phyloP scores from a whole-genome alignment of 1,139 yeast genomes.

The Hemisphaericaspora subhashii region DNA sequence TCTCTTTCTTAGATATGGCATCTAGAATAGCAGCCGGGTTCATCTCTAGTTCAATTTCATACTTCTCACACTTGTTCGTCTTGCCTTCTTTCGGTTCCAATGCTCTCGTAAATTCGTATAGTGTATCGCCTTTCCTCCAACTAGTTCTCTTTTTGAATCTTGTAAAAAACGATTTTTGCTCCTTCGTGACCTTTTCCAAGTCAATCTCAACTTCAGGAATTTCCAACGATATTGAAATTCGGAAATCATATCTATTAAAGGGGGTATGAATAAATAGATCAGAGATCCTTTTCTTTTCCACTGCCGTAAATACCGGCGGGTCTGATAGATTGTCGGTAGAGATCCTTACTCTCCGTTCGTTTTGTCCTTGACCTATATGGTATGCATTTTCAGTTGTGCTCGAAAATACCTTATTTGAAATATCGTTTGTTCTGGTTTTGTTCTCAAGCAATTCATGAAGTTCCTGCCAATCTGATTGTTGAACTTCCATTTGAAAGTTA shows the following conservation, averaged over 20 bases:
- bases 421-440: no score
- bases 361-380: constrained; percentile 46
- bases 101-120: constrained; percentile 70
- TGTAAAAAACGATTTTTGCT: constrained; percentile 48
- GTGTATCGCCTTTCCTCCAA: constrained; percentile 65
- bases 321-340: constrained; percentile 58
- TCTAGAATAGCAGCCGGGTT: no score
- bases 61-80: constrained; percentile 40
- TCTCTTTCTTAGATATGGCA: no score
- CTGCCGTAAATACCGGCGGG: constrained; percentile 69
- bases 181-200: constrained; percentile 36
- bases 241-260: constrained; percentile 71
- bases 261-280: constrained; percentile 76
- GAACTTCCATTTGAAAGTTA: constrained; percentile 68
- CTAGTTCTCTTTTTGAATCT: constrained; percentile 66
- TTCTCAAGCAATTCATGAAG: constrained; percentile 58
- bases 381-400: constrained; percentile 48
- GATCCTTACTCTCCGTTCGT: constrained; percentile 62
- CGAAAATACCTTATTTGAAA: no score
- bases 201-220: constrained; percentile 63
- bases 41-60: constrained; percentile 76
- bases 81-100: constrained; percentile 47
- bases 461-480: constrained; percentile 64
- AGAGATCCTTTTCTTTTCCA: constrained; percentile 70
- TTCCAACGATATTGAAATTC: constrained; percentile 77